A percentile compares a stretch with the other conserved stretches of the same genome.
phyloP scores from a whole-genome alignment of 805 yeast species.

The Candida wancherniae region DNA sequence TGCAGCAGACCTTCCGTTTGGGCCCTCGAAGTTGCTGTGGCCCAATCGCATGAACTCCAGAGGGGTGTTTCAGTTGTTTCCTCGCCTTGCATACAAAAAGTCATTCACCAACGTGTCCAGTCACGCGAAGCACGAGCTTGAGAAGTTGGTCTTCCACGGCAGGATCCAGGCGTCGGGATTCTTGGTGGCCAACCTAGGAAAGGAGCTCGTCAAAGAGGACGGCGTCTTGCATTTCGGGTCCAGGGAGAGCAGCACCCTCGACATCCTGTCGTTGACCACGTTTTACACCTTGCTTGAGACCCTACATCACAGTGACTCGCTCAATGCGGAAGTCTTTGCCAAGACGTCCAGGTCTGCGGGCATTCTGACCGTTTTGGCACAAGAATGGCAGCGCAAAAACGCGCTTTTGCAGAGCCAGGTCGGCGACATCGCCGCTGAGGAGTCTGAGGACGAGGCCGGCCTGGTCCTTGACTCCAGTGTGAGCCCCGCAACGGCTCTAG shows the following conservation, averaged over 20 bases:
- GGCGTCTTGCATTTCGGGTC: conserved; percentile 25
- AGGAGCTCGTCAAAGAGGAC: conserved; percentile 24
- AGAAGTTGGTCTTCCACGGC: conserved; percentile 10
- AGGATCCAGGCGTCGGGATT: conserved; percentile 21
- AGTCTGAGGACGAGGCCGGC: conserved; percentile 5
- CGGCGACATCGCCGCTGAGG: conserved; percentile 1
- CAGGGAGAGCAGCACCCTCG: conserved; percentile 5
- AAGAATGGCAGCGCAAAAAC: conserved; percentile 5
- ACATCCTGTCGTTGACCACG: conserved; percentile 15
- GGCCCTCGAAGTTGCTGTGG: conserved; percentile 28
- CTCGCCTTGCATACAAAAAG: conserved; percentile 21
- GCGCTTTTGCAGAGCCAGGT: background rate
- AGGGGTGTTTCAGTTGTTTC: conserved; percentile 34
- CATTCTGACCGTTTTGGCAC: conserved; percentile 2
- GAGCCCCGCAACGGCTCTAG: conserved; percentile 20
- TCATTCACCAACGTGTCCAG: conserved; percentile 23
- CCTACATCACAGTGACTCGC: conserved; percentile 22
- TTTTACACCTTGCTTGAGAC: conserved; percentile 31
- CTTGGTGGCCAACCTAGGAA: conserved; percentile 25
- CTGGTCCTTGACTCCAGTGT: conserved; percentile 1
- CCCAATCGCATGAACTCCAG: conserved; percentile 30
- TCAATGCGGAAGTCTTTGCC: conserved; percentile 3
- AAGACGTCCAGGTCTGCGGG: conserved; percentile 2
- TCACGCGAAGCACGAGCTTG: conserved; percentile 17
- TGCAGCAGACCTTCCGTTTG: conserved; percentile 14